Conservation (phyloP, 2,329 filamentous ascomycete genomes). For the Coniella vitis region DNA sequence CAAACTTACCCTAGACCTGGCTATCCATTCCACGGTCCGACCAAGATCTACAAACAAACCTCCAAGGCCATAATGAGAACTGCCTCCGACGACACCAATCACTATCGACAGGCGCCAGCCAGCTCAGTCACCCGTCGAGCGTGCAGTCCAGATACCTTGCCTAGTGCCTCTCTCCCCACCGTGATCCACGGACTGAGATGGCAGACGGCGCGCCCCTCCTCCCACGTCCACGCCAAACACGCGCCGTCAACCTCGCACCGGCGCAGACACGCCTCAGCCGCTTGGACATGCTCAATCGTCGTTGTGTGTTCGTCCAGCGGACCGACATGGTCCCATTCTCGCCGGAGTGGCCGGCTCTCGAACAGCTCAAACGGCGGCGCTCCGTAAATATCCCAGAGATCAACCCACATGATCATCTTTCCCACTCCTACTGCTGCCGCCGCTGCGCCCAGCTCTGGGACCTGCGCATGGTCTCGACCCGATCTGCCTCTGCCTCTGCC, state of each 20-base stretch:
- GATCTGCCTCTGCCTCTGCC: no score
- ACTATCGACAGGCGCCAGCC: constrained; percentile 7
- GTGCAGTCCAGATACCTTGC: constrained; percentile 33
- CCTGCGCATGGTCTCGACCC: no score
- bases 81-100: background rate
- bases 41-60: no score
- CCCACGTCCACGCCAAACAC: constrained; percentile 48
- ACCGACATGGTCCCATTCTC: constrained; percentile 44
- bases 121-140: constrained; percentile 11
- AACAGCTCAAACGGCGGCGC: constrained; percentile 31
- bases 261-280: constrained; percentile 35
- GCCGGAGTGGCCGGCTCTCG: constrained; percentile 27
- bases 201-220: constrained; percentile 32
- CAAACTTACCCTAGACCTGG: no score
- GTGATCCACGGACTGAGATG: constrained; percentile 43
- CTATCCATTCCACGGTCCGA: no score
- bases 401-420: constrained; percentile 40
- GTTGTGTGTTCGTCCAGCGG: constrained; percentile 35
- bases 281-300: constrained; percentile 29
- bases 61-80: no score
- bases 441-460: no score
- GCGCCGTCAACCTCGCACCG: constrained; percentile 29
- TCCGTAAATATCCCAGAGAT: constrained; percentile 43
- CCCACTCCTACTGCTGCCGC: constrained; percentile 15
- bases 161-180: constrained; percentile 30